Conservation (phyloP, 73 alveolate genomes). For the Paramecium bursaria region DNA sequence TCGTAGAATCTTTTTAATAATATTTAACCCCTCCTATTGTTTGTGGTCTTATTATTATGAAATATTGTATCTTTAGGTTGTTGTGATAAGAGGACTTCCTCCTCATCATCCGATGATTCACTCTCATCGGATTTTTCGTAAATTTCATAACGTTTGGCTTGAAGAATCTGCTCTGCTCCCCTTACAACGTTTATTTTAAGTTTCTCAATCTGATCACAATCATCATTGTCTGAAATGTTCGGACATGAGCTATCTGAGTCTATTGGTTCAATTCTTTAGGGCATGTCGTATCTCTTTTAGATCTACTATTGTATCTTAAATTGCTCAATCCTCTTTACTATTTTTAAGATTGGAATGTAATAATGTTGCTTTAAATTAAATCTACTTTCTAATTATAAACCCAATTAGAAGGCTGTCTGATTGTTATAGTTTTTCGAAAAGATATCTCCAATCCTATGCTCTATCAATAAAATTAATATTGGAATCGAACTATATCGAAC, state of each 20-base stretch:
- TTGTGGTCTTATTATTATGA: too few relatives aligned
- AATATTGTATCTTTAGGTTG: too few relatives aligned
- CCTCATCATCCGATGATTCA: too few relatives aligned
- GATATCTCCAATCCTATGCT: conserved; percentile 21
- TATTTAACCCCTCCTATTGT: too few relatives aligned
- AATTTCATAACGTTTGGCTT: too few relatives aligned
- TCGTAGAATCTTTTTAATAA: too few relatives aligned
- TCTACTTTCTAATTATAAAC: not conserved
- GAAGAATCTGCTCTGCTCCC: too few relatives aligned
- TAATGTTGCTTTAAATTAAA: conserved; percentile 7
- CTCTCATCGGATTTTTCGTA: too few relatives aligned
- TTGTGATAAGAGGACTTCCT: too few relatives aligned
- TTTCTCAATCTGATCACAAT: too few relatives aligned
- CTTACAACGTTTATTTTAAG: too few relatives aligned
- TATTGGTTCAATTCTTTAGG: not conserved
- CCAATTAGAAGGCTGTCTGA: not conserved
- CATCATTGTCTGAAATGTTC: conserved; percentile 24
- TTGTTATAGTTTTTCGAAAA: conserved; percentile 6
- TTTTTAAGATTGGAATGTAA: not conserved
- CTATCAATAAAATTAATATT: not conserved
- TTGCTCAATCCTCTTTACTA: not conserved
- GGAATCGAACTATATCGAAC: conserved; percentile 12
- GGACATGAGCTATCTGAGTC: conserved; percentile 61
- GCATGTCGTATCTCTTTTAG: not conserved
- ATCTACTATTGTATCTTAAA: not conserved